Evolutionary conservation across 768 basidiomycete species (phyloP).

Genomic region (Paxillus involutus): DNA sequence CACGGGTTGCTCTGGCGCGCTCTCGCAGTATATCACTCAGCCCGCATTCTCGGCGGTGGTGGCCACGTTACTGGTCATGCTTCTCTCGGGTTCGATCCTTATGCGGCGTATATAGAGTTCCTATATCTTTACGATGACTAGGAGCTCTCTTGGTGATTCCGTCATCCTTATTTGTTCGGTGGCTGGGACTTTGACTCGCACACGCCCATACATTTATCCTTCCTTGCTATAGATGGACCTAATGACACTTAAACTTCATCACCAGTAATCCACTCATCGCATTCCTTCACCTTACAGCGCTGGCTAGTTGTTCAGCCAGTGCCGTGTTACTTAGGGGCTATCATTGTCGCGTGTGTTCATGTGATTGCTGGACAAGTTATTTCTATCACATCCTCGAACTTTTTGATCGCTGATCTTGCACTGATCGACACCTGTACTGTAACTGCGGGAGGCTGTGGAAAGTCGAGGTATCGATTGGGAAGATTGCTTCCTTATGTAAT

Average conservation of each 20-base stretch:
- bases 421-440: background rate
- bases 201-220: background rate
- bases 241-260: background rate
- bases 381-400: background rate
- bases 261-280: background rate
- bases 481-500: too few species aligned
- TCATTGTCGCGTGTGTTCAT: background rate
- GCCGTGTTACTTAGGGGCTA: background rate
- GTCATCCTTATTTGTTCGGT: background rate
- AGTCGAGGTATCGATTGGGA: too few species aligned
- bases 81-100: constrained; percentile 60
- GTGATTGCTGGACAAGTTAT: background rate
- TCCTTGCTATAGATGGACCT: background rate
- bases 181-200: background rate
- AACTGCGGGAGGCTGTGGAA: too few species aligned
- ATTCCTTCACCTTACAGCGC: background rate
- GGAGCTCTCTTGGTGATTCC: background rate
- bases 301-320: background rate
- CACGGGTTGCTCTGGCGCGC: constrained; percentile 43
- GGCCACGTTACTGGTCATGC: constrained; percentile 59
- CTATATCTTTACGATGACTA: background rate
- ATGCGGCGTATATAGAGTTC: constrained; percentile 9
- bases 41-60: constrained; percentile 56
- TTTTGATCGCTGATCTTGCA: background rate
- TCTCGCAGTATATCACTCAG: constrained; percentile 38